Percentiles rank a stretch among this genome's conserved stretches.
Conservation (phyloP, 441 rosid genomes). For the Arabidopsis lyrata region DNA sequence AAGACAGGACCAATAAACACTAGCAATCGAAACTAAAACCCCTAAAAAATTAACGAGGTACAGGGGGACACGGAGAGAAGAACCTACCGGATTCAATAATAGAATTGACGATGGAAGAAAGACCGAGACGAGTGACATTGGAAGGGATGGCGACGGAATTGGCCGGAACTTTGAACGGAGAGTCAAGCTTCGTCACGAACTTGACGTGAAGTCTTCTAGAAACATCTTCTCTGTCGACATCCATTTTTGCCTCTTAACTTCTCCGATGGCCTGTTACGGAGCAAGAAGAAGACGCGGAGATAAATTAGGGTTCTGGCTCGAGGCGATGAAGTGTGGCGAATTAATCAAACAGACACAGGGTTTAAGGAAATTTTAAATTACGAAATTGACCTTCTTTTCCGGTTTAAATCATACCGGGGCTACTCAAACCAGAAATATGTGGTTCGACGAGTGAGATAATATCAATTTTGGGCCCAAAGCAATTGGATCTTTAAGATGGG, state of each 20-base stretch:
- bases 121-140: constrained; percentile 83
- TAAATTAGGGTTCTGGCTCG: constrained; percentile 41
- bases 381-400: constrained; percentile 21
- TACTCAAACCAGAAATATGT: background rate
- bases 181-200: constrained; percentile 78
- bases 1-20: too few relatives aligned
- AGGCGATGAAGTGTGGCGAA: background rate
- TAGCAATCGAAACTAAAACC: too few relatives aligned
- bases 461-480: constrained; percentile 12
- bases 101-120: constrained; percentile 81
- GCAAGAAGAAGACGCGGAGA: constrained; percentile 11
- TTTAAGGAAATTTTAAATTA: constrained; percentile 11
- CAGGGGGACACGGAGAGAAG: background rate
- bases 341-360: constrained; percentile 8
- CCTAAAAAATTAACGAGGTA: too few relatives aligned
- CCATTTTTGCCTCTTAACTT: constrained; percentile 47
- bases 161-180: constrained; percentile 62
- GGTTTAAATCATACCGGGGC: background rate
- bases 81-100: constrained; percentile 67
- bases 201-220: constrained; percentile 73
- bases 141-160: constrained; percentile 84
- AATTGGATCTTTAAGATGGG: background rate
- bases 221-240: constrained; percentile 56
- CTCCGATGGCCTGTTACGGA: constrained; percentile 23
- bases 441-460: background rate